Percentiles rank a stretch among this genome's conserved stretches.
phyloP scores from a whole-genome alignment of 2,329 filamentous ascomycete species.

The Penicillium sp. region DNA sequence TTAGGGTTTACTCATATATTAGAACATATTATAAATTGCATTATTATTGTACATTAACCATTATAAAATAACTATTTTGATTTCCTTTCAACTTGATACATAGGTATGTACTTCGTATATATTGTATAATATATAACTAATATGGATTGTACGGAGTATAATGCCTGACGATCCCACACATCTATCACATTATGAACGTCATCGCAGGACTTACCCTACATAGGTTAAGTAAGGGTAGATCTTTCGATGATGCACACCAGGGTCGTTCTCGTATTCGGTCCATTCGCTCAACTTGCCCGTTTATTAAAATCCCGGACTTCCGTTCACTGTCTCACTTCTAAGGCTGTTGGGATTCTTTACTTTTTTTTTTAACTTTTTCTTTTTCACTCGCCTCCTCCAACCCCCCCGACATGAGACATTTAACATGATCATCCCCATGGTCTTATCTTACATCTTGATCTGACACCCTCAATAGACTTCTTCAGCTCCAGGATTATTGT shows the following conservation, averaged over 20 bases:
- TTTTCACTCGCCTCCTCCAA: not conserved
- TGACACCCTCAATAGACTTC: not conserved
- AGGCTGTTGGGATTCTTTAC: not conserved
- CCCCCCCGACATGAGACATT: not conserved
- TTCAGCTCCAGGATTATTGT: not conserved
- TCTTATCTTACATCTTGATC: not conserved
- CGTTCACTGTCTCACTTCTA: not conserved
- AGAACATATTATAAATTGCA: not conserved
- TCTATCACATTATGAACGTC: not conserved
- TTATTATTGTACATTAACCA: not conserved
- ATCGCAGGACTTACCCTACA: not conserved
- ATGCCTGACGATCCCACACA: not conserved
- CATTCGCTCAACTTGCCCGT: not conserved
- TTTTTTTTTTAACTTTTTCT: not conserved
- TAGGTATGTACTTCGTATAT: too few species aligned
- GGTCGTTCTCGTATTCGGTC: conserved; percentile 3
- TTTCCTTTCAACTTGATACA: too few species aligned
- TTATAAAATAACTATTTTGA: too few species aligned
- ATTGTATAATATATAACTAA: too few species aligned
- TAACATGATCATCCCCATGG: not conserved
- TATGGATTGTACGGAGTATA: too few species aligned
- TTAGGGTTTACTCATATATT: not conserved
- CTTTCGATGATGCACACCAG: not conserved
- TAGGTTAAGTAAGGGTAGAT: not conserved
- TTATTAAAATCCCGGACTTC: not conserved